A percentile compares a stretch with the other conserved stretches of the same genome.
phyloP scores from a whole-genome alignment of 805 yeast genomes.

The Jamesozyma gamospora region DNA sequence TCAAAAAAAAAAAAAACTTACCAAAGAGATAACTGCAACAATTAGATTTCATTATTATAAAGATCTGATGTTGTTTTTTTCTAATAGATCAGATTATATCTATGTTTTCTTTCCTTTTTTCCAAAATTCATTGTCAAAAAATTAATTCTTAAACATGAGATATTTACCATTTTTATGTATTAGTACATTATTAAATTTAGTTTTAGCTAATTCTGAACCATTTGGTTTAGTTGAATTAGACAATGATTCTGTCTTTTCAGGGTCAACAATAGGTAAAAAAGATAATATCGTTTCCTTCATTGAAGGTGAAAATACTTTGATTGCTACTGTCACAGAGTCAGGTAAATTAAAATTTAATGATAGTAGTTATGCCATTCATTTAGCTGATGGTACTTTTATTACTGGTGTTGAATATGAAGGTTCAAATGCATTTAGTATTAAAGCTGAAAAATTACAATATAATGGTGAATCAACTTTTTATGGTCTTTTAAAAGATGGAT shows the following conservation, averaged over 20 bases:
- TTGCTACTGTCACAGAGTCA: constrained; percentile 25
- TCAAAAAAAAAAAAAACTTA: too few species aligned
- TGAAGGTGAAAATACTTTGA: constrained; percentile 8
- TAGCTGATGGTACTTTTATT: constrained; percentile 15
- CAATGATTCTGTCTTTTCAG: constrained; percentile 31
- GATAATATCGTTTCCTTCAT: constrained; percentile 16
- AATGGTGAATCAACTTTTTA: constrained; percentile 29
- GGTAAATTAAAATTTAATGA: constrained; percentile 26
- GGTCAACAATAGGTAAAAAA: constrained; percentile 16
- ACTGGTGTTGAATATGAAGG: constrained; percentile 19
- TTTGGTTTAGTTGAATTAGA: constrained; percentile 29
- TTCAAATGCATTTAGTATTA: constrained; percentile 32
- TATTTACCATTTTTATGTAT: too few species aligned
- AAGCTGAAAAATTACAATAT: constrained; percentile 31
- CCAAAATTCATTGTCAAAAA: too few species aligned
- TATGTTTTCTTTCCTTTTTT: too few species aligned
- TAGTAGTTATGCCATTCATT: constrained; percentile 25
- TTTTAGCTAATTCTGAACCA: constrained; percentile 30
- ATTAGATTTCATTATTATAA: too few species aligned
- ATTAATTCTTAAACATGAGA: too few species aligned
- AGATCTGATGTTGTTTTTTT: too few species aligned
- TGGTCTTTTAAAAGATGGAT: constrained; percentile 29
- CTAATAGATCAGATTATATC: too few species aligned
- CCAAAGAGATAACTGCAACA: too few species aligned
- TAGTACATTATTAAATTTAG: constrained; percentile 20